Evolutionary conservation across 2,329 filamentous ascomycete genomes (phyloP), one percentile per base, ranked within the genome.

Genomic region (Xylaria sp.): DNA sequence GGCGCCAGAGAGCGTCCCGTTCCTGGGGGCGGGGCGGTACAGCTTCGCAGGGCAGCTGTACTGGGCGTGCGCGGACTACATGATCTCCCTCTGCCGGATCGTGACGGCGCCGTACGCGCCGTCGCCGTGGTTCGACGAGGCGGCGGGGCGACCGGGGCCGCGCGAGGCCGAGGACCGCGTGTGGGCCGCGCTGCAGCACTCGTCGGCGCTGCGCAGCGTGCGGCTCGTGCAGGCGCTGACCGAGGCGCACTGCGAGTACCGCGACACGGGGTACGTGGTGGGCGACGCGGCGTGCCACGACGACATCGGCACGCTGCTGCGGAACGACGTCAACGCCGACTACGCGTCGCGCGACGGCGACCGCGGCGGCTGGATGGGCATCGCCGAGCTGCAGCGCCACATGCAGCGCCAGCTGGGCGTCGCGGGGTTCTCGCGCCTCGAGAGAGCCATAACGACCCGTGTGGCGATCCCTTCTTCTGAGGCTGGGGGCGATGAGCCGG

Each of bases 11-110:
- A 66, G 72, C 2, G 37, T 70, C 9, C 70, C 71, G 2, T 73
- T 69, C 54, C 57, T 73, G 0, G 71, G 72, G 6, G 53, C 54
- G n/a, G 68, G 66, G 9, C 66, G 56, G 33, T 63, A 63, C 21
- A 73, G 70, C 1, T 70, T 74, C 40, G 67, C 67, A 0, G 71
- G 71, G 0, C 67, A 63, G 27, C 49, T 74, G 7, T 73, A 71
- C 52, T 73, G 69, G 70, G 62, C 65, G 13, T 68, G 71, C 33
- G 60, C 66, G 4, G 67, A 73, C 31, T 67, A 71, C 49, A 44
- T 69, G 23, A 55, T 67, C 33, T 52, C 60, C 4, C 58, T 65
- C 3, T 71, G 66, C 19, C 60, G 48, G 3, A 49, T 58, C 6
- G 60, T 53, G 27, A 63, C 51, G 3, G 33, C 61, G n/a, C 56